A percentile compares a stretch with the other conserved stretches of the same genome.
These are phyloP conservation scores for Silene uniflora DNA, from an alignment of 148 eudicot genomes.

Conservation along the genomic window DNA sequence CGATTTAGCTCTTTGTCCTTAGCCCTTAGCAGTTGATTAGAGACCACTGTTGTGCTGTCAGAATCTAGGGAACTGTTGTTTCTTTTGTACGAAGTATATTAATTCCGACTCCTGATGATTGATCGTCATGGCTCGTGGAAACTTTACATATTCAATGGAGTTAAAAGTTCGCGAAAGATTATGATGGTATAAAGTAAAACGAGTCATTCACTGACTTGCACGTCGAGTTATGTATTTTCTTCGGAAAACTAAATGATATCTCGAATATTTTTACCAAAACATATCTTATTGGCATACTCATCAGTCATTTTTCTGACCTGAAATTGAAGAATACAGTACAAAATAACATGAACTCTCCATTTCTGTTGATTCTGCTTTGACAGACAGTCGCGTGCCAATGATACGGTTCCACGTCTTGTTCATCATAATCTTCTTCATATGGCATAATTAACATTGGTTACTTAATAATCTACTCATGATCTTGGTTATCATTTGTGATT, in stretches of 20 bases:
- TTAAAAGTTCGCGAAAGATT: no score
- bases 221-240: no score
- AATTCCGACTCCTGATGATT: no score
- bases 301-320: not conserved
- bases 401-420: constrained; percentile 4
- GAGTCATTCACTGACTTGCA: no score
- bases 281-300: not conserved
- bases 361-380: constrained; percentile 10
- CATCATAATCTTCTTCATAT: not conserved
- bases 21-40: constrained; percentile 1
- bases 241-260: not conserved
- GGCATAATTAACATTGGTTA: not conserved
- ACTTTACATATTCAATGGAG: no score
- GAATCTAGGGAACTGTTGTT: constrained; percentile 4
- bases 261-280: not conserved
- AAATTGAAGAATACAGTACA: no score
- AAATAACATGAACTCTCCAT: constrained; percentile 15
- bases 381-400: not conserved
- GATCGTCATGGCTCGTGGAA: no score
- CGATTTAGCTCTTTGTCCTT: not conserved
- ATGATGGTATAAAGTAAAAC: no score
- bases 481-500: constrained; percentile 8
- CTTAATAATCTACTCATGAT: constrained; percentile 7
- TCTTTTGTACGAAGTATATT: not conserved
- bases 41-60: constrained; percentile 7